Conservation (phyloP, 805 yeast genomes). For the Wickerhamomyces hampshirensis region DNA sequence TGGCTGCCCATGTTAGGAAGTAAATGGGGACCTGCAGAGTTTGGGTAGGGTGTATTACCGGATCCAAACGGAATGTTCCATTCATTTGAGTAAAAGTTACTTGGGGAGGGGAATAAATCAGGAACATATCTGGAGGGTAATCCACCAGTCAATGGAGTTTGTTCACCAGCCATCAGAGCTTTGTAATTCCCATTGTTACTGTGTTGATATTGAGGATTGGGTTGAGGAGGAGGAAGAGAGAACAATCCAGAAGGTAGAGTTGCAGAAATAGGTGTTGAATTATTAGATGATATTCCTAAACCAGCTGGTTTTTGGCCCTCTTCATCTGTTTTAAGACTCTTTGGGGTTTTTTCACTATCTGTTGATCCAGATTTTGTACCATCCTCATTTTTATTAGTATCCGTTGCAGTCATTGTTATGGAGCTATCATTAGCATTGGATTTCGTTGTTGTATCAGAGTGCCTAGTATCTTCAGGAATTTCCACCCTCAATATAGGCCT, state of each 20-base stretch:
- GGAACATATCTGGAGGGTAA: slow-evolving; percentile 67
- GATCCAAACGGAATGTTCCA: slow-evolving; percentile 47
- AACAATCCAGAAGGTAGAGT: slow-evolving; percentile 29
- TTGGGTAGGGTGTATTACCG: slow-evolving; percentile 33
- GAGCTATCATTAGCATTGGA: slow-evolving; percentile 12
- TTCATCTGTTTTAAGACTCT: slow-evolving; percentile 11
- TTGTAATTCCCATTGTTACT: slow-evolving; percentile 17
- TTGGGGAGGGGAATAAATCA: slow-evolving; percentile 78
- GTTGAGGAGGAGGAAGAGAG: slow-evolving; percentile 30
- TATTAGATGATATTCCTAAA: slow-evolving; percentile 15
- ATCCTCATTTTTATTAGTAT: slow-evolving; percentile 4
- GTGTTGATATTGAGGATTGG: slow-evolving; percentile 23
- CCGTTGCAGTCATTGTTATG: slow-evolving; percentile 15
- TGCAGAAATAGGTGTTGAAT: slow-evolving; percentile 29
- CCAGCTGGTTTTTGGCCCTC: slow-evolving; percentile 12
- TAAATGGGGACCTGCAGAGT: slow-evolving; percentile 24
- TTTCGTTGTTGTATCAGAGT: background rate
- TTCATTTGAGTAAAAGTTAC: slow-evolving; percentile 62
- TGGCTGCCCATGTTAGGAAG: slow-evolving; percentile 10
- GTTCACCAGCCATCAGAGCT: slow-evolving; percentile 43
- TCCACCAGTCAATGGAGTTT: slow-evolving; percentile 63
- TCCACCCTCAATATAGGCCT: slow-evolving; percentile 26
- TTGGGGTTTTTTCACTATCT: slow-evolving; percentile 12
- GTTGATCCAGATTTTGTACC: slow-evolving; percentile 3
- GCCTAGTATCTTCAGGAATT: slow-evolving; percentile 17